phyloP scores from a whole-genome alignment of 331 rosid species.

The Spiraea crenata region DNA sequence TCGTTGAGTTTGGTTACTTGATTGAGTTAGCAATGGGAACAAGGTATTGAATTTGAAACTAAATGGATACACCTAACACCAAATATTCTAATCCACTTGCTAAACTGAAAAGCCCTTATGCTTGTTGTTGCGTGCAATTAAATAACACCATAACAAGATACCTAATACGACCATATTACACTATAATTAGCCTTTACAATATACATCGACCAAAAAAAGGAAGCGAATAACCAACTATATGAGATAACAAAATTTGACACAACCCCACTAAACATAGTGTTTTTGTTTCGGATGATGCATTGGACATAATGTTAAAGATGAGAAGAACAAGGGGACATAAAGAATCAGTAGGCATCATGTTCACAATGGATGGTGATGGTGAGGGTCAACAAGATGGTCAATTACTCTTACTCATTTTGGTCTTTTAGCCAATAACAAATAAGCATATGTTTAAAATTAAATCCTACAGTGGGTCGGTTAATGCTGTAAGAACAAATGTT shows the following conservation, averaged over 20 bases:
- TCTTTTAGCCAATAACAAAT: neutral
- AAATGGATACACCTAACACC: no score
- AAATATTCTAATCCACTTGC: no score
- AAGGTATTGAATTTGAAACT: neutral
- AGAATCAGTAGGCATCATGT: neutral
- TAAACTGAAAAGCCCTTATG: no score
- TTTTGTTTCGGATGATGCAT: no score
- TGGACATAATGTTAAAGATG: neutral
- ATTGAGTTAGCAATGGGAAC: neutral
- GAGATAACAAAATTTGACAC: neutral
- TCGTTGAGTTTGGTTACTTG: no score
- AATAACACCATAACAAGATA: no score
- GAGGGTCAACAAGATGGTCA: slow-evolving; percentile 6
- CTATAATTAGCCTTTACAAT: no score
- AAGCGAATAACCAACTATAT: no score
- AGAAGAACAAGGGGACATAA: neutral
- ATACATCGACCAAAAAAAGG: no score
- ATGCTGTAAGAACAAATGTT: neutral
- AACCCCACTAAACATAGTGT: neutral
- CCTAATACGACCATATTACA: no score
- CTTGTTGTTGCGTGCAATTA: no score
- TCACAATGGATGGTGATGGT: slow-evolving; percentile 2
- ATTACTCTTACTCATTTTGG: neutral
- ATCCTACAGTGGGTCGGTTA: slow-evolving; percentile 20
- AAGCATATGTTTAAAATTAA: no score